A percentile compares a stretch with the other conserved stretches of the same genome.
Conservation (phyloP, 805 yeast species). For the Middelhovenomyces tepae region DNA sequence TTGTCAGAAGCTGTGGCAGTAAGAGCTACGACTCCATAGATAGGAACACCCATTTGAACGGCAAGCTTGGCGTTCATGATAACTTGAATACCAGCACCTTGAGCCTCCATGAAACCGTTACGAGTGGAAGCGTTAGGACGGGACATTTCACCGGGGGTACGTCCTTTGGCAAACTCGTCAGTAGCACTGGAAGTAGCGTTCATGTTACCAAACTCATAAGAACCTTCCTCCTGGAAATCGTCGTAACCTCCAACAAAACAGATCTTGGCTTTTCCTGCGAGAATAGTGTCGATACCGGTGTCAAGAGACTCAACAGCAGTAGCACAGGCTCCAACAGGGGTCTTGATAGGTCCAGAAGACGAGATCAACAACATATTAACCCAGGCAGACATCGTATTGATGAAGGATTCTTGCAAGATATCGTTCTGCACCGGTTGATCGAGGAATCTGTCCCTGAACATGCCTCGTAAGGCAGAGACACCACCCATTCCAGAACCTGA, state of each 20-base stretch:
- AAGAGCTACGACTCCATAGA: constrained; percentile 89
- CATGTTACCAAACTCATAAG: constrained; percentile 97
- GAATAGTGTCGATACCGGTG: constrained; percentile 87
- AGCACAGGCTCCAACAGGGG: constrained; percentile 99
- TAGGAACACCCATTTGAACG: constrained; percentile 97
- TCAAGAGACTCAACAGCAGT: constrained; percentile 98
- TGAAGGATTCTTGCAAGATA: constrained; percentile 94
- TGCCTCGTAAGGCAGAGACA: constrained; percentile 91
- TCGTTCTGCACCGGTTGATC: constrained; percentile 96
- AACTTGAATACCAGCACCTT: constrained; percentile 97
- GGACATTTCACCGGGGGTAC: constrained; percentile 98
- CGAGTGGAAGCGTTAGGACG: constrained; percentile 96
- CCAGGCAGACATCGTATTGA: constrained; percentile 99
- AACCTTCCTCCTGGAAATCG: constrained; percentile 99
- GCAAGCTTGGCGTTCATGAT: constrained; percentile 95
- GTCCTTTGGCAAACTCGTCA: constrained; percentile 86
- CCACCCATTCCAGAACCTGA: constrained; percentile 99
- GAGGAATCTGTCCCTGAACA: constrained; percentile 90
- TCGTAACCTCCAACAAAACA: constrained; percentile 98
- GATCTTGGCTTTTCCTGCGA: constrained; percentile 90
- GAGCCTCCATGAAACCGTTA: constrained; percentile 98
- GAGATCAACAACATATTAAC: constrained; percentile 95
- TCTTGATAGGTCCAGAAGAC: constrained; percentile 97
- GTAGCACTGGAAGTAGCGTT: constrained; percentile 90
- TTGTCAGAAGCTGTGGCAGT: constrained; percentile 97